Percentiles rank a stretch among this genome's conserved stretches.
These are phyloP conservation scores for Aspergillus carlsbadensis DNA, from an alignment of 495 filamentous ascomycete genomes.

Conservation along the genomic window DNA sequence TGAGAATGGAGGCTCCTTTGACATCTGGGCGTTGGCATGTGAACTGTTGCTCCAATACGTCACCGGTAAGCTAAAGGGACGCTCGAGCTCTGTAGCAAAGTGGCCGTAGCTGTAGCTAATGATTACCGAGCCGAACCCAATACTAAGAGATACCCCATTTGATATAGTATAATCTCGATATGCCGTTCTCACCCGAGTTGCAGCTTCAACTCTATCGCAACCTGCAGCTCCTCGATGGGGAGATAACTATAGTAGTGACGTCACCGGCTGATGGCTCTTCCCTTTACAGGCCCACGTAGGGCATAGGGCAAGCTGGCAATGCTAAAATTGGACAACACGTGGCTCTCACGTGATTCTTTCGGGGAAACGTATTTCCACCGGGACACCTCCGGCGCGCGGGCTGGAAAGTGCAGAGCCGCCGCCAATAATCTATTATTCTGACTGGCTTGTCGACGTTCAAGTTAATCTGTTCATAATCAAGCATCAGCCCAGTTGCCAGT, in stretches of 20 bases:
- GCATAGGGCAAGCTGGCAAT: constrained; percentile 12
- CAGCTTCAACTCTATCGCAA: neutral
- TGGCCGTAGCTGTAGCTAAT: too few species aligned
- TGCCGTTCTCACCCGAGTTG: neutral
- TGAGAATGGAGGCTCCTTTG: neutral
- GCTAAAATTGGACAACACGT: neutral
- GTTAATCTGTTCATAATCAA: constrained; percentile 3
- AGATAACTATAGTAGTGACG: constrained; percentile 2
- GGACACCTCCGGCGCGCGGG: constrained; percentile 16
- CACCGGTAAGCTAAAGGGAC: neutral
- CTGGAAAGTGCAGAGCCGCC: constrained; percentile 8
- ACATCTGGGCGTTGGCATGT: neutral
- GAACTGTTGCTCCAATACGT: neutral
- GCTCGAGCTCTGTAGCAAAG: neutral
- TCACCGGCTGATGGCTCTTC: neutral
- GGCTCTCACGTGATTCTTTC: constrained; percentile 20
- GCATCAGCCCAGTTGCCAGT: constrained; percentile 11
- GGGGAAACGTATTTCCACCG: constrained; percentile 20
- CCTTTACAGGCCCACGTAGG: neutral
- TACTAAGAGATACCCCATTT: neutral
- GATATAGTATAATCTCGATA: neutral
- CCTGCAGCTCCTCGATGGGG: neutral
- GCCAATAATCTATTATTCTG: constrained; percentile 10
- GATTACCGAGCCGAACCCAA: too few species aligned
- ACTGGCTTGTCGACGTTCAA: constrained; percentile 14